Evolutionary conservation across 306 rosid species (phyloP), one percentile per base, ranked within the genome.

Genomic region (Gynostemma pentaphyllum): DNA sequence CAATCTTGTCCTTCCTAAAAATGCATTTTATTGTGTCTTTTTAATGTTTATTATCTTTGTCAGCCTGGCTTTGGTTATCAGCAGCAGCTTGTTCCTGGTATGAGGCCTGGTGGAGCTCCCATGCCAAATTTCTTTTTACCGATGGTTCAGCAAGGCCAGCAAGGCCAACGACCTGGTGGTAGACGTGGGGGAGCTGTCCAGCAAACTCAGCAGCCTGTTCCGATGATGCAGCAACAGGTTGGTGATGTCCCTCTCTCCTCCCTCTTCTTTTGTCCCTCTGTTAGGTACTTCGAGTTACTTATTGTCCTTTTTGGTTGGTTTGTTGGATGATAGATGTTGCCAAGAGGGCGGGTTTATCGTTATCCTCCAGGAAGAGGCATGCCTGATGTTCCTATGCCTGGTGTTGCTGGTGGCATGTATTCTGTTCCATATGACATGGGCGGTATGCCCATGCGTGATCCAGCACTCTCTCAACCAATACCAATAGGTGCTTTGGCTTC

Each of bases 31-130:
- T 21, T 60, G 4, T 13, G 14, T 21, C 37, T 60, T 16, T 21
- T 12, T 59, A 34, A 21, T 2, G 34, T 1, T 46, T 40, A 15
- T 41, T 24, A 15, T 47, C 48, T 54, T 53, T 67, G 21, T 42
- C 46, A 75, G 79, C 71, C 75, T 12, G 75, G 80, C 14, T 75
- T 70, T 52, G 80, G 76, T 4, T 75, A 75, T 70, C 76, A 70
- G 61, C 80, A 75, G 66, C 76, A 75, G 36, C 64, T 75, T 22
- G 66, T 75, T 60, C 80, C 80, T 5, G 79, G 75, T 37, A 68
- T 70, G 22, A 70, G 80, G 76, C 80, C 72, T 9, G 65, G 65
- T 41, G 72, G 72, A 27, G 72, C 52, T 7, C 65, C 72, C 7
- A 68, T 68, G 72, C 53, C 80, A 16, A 75, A 75, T 53, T 75